Conservation (phyloP, 106 monocot genomes). For the Amphibolis antarctica region DNA sequence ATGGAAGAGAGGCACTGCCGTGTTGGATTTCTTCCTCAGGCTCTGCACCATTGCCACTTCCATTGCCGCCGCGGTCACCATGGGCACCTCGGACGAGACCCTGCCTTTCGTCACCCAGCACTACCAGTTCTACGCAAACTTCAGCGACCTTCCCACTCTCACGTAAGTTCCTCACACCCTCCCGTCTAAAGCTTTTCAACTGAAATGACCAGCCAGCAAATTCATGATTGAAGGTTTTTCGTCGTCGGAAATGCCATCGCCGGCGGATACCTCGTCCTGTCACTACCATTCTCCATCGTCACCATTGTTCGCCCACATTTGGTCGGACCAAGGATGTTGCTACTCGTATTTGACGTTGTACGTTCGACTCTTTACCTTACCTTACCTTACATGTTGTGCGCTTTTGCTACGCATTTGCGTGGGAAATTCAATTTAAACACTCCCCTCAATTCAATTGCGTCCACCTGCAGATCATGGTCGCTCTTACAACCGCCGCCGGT, state of each 20-base stretch:
- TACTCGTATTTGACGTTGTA: conserved; percentile 41
- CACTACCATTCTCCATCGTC: conserved; percentile 33
- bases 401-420: too few species aligned
- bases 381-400: background rate
- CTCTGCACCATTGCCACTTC: conserved; percentile 19
- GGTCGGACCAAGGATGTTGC: conserved; percentile 15
- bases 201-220: background rate
- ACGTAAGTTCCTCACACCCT: conserved; percentile 14
- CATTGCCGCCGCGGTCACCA: conserved; percentile 23
- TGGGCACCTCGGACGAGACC: conserved; percentile 52
- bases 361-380: background rate
- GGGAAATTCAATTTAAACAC: too few species aligned
- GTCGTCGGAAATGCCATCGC: conserved; percentile 40
- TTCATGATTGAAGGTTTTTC: conserved; percentile 27
- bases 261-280: conserved; percentile 35
- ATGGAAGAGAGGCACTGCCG: conserved; percentile 20
- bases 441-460: background rate
- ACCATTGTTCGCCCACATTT: conserved; percentile 24
- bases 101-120: conserved; percentile 57
- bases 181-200: background rate
- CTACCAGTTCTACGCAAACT: conserved; percentile 41
- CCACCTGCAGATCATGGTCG: conserved; percentile 41
- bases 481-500: conserved; percentile 34
- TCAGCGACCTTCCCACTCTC: conserved; percentile 30
- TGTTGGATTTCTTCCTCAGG: conserved; percentile 38